Evolutionary conservation across 2,329 filamentous ascomycete genomes (phyloP).

Genomic region (Aspergillus ochraceoroseus): DNA sequence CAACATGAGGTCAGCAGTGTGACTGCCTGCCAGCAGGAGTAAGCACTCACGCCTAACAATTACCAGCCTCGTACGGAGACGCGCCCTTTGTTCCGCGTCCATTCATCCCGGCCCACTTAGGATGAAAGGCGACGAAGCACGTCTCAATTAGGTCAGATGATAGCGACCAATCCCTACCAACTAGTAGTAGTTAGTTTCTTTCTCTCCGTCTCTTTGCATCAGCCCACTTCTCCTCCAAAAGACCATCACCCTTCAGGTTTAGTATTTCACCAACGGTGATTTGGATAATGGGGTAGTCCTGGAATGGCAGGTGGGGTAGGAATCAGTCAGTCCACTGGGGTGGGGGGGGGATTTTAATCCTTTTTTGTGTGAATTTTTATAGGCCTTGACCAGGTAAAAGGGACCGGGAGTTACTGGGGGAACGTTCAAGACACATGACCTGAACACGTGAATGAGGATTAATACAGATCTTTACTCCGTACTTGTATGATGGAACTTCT

Average conservation of each 20-base stretch:
- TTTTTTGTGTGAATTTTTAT: too few relatives aligned
- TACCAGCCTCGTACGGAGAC: slow-evolving; percentile 28
- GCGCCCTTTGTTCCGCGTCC: slow-evolving; percentile 23
- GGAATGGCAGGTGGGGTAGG: slow-evolving; percentile 1
- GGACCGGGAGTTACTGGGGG: slow-evolving; percentile 24
- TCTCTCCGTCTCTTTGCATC: background rate
- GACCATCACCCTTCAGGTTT: background rate
- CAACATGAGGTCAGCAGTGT: slow-evolving; percentile 13
- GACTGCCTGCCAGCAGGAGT: slow-evolving; percentile 22
- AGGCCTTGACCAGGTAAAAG: too few relatives aligned
- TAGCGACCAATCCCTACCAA: background rate
- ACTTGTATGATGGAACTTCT: too few relatives aligned
- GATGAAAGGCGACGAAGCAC: slow-evolving; percentile 1
- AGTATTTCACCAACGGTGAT: too few relatives aligned
- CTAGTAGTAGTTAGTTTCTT: too few relatives aligned
- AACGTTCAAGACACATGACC: slow-evolving; percentile 23
- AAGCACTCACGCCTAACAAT: slow-evolving; percentile 20
- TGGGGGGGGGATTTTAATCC: too few relatives aligned
- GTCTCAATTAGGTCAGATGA: slow-evolving; percentile 17
- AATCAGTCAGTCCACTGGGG: too few relatives aligned
- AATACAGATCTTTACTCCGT: too few relatives aligned
- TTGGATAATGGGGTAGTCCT: background rate
- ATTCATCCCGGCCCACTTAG: slow-evolving; percentile 5
- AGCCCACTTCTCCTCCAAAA: too few relatives aligned
- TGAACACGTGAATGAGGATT: slow-evolving; percentile 1